Evolutionary conservation across 768 basidiomycete species (phyloP).

Genomic region (Coprinopsis sp.): DNA sequence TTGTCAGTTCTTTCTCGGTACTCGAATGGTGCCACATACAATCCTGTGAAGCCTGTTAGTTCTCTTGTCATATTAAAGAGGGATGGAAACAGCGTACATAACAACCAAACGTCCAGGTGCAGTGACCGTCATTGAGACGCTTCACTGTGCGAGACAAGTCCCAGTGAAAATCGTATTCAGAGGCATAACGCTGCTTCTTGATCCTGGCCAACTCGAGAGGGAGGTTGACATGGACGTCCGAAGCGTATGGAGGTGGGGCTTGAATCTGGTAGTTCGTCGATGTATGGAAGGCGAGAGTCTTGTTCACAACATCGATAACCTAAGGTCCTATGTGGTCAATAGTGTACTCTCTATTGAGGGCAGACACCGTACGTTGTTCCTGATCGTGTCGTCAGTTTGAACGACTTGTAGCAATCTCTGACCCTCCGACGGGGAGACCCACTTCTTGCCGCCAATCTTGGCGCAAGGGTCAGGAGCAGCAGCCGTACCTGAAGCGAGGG

Average conservation of each 20-base stretch:
- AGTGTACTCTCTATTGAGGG: too few relatives aligned
- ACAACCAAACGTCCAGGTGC: slow-evolving; percentile 50
- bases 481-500: background rate
- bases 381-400: slow-evolving; percentile 43
- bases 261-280: slow-evolving; percentile 56
- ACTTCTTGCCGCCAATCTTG: slow-evolving; percentile 49
- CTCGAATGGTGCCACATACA: slow-evolving; percentile 23
- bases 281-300: slow-evolving; percentile 58
- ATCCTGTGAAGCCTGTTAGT: slow-evolving; percentile 24
- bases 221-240: slow-evolving; percentile 55
- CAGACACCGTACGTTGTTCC: slow-evolving; percentile 55
- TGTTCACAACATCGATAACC: slow-evolving; percentile 58
- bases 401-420: slow-evolving; percentile 48
- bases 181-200: slow-evolving; percentile 36
- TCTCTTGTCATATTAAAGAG: background rate
- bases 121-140: slow-evolving; percentile 56
- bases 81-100: slow-evolving; percentile 28
- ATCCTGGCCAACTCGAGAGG: slow-evolving; percentile 48
- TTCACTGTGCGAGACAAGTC: slow-evolving; percentile 53
- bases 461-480: slow-evolving; percentile 43
- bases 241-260: slow-evolving; percentile 48
- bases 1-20: background rate
- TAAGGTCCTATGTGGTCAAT: slow-evolving; percentile 15
- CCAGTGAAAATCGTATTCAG: slow-evolving; percentile 54
- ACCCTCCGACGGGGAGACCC: slow-evolving; percentile 51